A percentile compares a stretch with the other conserved stretches of the same genome.
Conservation (phyloP, 1,284 basidiomycete species). For the Sporisorium scitamineum region DNA sequence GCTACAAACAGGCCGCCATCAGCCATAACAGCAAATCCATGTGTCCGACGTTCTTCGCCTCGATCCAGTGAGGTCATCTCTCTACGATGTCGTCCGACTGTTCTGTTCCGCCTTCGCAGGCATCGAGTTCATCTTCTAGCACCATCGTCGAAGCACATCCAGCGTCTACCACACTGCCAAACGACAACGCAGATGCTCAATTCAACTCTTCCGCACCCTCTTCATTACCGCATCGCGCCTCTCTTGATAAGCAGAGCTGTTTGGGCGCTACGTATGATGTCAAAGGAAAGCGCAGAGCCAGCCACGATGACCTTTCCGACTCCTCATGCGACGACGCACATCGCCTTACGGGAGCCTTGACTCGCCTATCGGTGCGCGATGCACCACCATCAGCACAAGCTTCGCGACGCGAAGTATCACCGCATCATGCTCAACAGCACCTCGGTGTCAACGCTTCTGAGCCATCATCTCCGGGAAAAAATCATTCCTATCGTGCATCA, state of each 20-base stretch:
- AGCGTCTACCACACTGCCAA: neutral
- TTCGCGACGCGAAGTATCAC: neutral
- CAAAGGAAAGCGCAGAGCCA: conserved; percentile 37
- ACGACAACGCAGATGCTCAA: neutral
- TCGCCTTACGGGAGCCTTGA: neutral
- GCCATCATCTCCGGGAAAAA: no score
- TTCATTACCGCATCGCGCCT: neutral
- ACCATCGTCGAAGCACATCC: neutral
- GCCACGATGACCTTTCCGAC: conserved; percentile 4
- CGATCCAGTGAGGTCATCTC: conserved; percentile 7
- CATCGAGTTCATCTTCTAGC: conserved; percentile 17
- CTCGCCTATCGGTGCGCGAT: conserved; percentile 2
- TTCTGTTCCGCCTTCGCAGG: neutral
- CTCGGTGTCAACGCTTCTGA: no score
- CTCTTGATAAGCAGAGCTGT: conserved; percentile 1
- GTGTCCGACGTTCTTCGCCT: neutral
- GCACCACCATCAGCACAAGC: neutral
- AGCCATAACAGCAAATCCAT: conserved; percentile 7
- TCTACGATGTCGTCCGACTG: conserved; percentile 30
- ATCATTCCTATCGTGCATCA: neutral
- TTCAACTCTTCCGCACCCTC: neutral
- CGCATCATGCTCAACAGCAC: no score
- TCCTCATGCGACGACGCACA: neutral
- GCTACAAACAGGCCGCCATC: conserved; percentile 1
- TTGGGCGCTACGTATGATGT: conserved; percentile 9